These are phyloP conservation scores for Fusarium chaquense DNA, from an alignment of 2,329 filamentous ascomycete species.

Conservation along the genomic window DNA sequence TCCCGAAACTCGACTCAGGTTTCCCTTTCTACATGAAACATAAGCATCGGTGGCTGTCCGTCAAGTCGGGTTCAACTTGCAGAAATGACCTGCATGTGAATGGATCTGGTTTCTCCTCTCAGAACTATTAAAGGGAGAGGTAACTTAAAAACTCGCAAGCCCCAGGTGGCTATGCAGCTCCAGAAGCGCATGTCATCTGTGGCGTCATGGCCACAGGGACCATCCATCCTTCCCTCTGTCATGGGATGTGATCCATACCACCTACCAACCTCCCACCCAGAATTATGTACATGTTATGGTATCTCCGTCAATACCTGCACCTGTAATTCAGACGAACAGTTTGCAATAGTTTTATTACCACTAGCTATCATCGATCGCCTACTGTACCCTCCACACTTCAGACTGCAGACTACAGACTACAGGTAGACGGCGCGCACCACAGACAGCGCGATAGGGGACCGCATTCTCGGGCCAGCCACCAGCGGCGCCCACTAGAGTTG, in stretches of 20 bases:
- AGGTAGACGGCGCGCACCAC: background rate
- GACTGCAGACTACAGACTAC: background rate
- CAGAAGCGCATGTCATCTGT: constrained; percentile 5
- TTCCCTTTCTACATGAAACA: constrained; percentile 28
- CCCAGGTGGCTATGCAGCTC: constrained; percentile 26
- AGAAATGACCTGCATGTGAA: constrained; percentile 30
- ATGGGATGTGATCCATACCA: constrained; percentile 11
- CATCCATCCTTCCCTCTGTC: background rate
- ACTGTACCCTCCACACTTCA: background rate
- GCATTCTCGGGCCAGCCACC: constrained; percentile 27
- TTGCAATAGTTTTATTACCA: background rate
- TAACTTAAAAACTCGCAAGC: constrained; percentile 5
- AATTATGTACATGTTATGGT: constrained; percentile 36
- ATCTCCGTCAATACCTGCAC: constrained; percentile 21
- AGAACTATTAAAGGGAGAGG: constrained; percentile 8
- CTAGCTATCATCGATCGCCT: background rate
- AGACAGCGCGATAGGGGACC: constrained; percentile 31
- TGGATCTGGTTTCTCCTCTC: background rate
- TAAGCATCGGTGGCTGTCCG: constrained; percentile 19
- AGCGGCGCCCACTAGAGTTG: constrained; percentile 41
- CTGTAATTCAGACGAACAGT: background rate
- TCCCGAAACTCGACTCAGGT: background rate
- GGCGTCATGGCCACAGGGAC: constrained; percentile 18
- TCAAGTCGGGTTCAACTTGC: constrained; percentile 18
- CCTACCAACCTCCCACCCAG: background rate